A percentile compares a stretch with the other conserved stretches of the same genome.
These are phyloP conservation scores for Heterobasidion parviporum DNA, from an alignment of 1,284 basidiomycete genomes.

Conservation along the genomic window DNA sequence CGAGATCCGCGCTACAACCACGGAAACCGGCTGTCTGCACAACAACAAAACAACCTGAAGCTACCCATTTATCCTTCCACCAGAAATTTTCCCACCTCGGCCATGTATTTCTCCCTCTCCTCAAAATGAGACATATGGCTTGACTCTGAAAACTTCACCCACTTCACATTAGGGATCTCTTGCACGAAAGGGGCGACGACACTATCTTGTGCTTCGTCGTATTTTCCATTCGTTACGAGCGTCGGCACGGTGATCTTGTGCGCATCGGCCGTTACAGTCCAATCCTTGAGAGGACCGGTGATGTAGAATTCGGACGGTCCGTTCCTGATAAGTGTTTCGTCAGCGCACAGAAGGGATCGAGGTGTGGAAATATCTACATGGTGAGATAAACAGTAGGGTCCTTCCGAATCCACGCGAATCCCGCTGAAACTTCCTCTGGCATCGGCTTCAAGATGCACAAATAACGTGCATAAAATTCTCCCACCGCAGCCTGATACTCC, in stretches of 20 bases:
- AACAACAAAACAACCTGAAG: not conserved
- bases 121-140: slow-evolving; percentile 21
- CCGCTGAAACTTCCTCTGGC: slow-evolving; percentile 14
- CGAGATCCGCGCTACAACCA: not conserved
- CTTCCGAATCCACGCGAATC: slow-evolving; percentile 10
- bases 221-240: slow-evolving; percentile 41
- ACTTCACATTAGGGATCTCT: slow-evolving; percentile 26
- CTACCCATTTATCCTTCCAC: not conserved
- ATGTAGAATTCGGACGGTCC: slow-evolving; percentile 45
- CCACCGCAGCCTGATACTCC: slow-evolving; percentile 16
- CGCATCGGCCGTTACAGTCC: slow-evolving; percentile 35
- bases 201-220: slow-evolving; percentile 42
- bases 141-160: slow-evolving; percentile 19
- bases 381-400: slow-evolving; percentile 15
- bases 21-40: not conserved
- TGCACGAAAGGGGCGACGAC: slow-evolving; percentile 36
- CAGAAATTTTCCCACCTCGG: slow-evolving; percentile 14
- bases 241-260: slow-evolving; percentile 39
- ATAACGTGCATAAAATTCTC: slow-evolving; percentile 13
- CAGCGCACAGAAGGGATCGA: not conserved
- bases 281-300: slow-evolving; percentile 38
- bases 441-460: slow-evolving; percentile 16
- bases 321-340: slow-evolving; percentile 24
- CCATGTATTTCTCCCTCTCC: slow-evolving; percentile 19
- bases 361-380: slow-evolving; percentile 8